Conservation (phyloP, 495 filamentous ascomycete genomes). For the Penicillium angulare region DNA sequence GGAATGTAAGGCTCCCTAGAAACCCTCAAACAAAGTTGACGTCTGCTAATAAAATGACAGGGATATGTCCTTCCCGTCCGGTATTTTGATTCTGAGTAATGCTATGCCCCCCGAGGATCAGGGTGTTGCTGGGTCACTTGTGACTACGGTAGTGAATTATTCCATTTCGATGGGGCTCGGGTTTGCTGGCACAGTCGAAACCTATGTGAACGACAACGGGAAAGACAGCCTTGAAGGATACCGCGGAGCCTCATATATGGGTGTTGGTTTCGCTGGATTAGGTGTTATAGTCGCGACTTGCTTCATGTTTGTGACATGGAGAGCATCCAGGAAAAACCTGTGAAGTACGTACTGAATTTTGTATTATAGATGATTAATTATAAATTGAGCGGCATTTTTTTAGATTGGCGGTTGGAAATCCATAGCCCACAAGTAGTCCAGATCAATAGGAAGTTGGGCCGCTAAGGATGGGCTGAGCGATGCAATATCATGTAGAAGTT, state of each 20-base stretch:
- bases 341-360: background rate
- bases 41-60: slow-evolving; percentile 14
- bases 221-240: slow-evolving; percentile 35
- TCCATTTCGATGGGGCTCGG: slow-evolving; percentile 65
- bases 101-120: slow-evolving; percentile 37
- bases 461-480: slow-evolving; percentile 8
- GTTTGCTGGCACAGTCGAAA: slow-evolving; percentile 62
- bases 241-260: slow-evolving; percentile 37
- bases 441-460: slow-evolving; percentile 13
- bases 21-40: slow-evolving; percentile 16
- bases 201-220: slow-evolving; percentile 46
- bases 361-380: background rate
- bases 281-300: slow-evolving; percentile 17
- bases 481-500: slow-evolving; percentile 3
- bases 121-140: slow-evolving; percentile 56
- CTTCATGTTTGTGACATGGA: slow-evolving; percentile 17
- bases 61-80: slow-evolving; percentile 41
- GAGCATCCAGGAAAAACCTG: background rate
- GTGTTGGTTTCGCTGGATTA: slow-evolving; percentile 33
- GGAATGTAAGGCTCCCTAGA: slow-evolving; percentile 51
- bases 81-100: slow-evolving; percentile 35
- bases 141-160: slow-evolving; percentile 66
- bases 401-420: slow-evolving; percentile 4
- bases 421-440: slow-evolving; percentile 17
- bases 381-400: background rate